phyloP scores from a whole-genome alignment of 1,284 basidiomycete genomes.

The Cutaneotrichosporon sp. region DNA sequence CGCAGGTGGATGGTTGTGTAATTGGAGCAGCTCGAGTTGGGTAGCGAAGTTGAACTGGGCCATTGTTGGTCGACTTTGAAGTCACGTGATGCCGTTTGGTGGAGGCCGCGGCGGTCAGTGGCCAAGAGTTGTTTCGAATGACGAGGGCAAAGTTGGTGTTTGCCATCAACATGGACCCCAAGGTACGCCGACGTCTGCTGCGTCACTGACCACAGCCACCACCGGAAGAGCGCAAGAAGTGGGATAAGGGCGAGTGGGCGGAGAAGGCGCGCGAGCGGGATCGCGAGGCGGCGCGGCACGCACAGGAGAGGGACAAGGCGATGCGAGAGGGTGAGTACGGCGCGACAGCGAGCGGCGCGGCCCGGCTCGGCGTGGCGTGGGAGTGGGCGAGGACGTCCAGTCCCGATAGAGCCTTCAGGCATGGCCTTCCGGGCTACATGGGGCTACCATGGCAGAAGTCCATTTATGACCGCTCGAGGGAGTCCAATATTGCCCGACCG shows the following conservation, averaged over 20 bases:
- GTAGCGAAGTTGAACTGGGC: background rate
- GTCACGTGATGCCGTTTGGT: background rate
- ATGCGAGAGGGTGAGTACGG: constrained; percentile 64
- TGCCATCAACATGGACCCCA: constrained; percentile 1
- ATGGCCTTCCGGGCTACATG: too few relatives aligned
- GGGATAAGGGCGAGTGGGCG: constrained; percentile 47
- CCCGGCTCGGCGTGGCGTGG: too few relatives aligned
- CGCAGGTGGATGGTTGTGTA: background rate
- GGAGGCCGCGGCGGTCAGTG: background rate
- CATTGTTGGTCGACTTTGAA: background rate
- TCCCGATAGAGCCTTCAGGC: too few relatives aligned
- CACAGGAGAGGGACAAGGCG: constrained; percentile 42
- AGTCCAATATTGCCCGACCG: too few relatives aligned
- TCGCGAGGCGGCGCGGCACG: constrained; percentile 33
- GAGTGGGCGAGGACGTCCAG: too few relatives aligned
- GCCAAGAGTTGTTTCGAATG: background rate
- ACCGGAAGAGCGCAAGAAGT: constrained; percentile 29
- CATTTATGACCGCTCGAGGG: too few relatives aligned
- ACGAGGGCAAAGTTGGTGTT: background rate
- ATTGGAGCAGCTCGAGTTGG: background rate
- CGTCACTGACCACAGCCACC: background rate
- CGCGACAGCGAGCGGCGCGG: too few relatives aligned
- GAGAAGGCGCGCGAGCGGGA: constrained; percentile 48
- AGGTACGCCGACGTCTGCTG: background rate
- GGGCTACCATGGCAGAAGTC: too few relatives aligned